Evolutionary conservation across 1,284 basidiomycete genomes (phyloP), one percentile per base, ranked within the genome.

Genomic region (Moesziomyces globuligerus): DNA sequence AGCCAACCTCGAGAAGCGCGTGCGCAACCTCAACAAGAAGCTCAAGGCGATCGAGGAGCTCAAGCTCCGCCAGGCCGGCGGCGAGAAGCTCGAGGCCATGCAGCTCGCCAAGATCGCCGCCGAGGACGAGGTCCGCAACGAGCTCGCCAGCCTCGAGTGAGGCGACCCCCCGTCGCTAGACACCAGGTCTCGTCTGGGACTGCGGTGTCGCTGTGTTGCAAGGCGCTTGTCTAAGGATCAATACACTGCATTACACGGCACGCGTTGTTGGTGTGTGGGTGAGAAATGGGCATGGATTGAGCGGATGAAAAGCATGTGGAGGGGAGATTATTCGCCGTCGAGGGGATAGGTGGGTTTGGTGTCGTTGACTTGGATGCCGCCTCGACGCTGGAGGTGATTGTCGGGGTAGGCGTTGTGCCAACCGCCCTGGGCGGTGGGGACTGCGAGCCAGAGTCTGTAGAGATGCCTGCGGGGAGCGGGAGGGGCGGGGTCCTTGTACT

Each of bases 21-120:
- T 83, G 81, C 86, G 94, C 72, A 96, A 95, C 83, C 78, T 97
- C 81, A 93, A 88, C 80, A 97, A 97, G 87, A 95, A 96, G 89
- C 91, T 92, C 57, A 70, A 95, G 83, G 94, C 93, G 13, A 96
- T 96, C 74, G 92, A 95, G 32, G 94, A 97, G 78, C 87, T 97
- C 52, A 96, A 96, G 85, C 90, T 92, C 76, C 92, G 93, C 84
- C 87, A 88, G 24, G 89, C 88, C 76, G 88, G 90, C 43, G 94
- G 94, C 1, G 94, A 97, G 83, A 87, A 90, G 56, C 86, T 97
- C 40, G 94, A 97, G 83, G 90, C 89, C 60, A 97, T 94, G 23
- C 94, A 98, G 84, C 83, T 95, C 72, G 91, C 91, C 86, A 98
- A 98, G 87, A 95, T 97, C 75, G 92, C 94, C 38, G 89, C 89